Percentiles rank a stretch among this genome's conserved stretches.
phyloP scores from a whole-genome alignment of 148 eudicot species.

The Spergularia bocconei region DNA sequence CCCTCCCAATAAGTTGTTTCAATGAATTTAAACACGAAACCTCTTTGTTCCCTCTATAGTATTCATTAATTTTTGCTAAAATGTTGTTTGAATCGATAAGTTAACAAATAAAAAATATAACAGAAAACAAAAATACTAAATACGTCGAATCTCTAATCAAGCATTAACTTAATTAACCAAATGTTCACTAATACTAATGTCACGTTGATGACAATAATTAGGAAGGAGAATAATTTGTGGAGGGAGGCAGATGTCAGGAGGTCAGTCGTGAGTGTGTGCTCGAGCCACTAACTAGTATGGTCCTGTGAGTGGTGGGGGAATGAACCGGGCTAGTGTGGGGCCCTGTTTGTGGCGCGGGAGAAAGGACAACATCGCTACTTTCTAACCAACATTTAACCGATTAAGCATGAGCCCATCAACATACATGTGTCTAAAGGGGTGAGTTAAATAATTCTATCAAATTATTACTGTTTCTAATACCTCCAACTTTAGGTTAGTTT shows the following conservation, averaged over 20 bases:
- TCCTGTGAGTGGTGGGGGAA: slow-evolving; percentile 7
- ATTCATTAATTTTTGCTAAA: too few species aligned
- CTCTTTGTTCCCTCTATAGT: too few species aligned
- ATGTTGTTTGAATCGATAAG: too few species aligned
- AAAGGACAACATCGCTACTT: not conserved
- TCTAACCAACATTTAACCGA: slow-evolving; percentile 25
- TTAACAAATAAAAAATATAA: too few species aligned
- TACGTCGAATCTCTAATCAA: too few species aligned
- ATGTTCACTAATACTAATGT: too few species aligned
- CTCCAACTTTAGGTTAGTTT: too few species aligned
- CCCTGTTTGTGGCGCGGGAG: not conserved
- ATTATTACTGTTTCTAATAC: too few species aligned
- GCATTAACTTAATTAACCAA: too few species aligned
- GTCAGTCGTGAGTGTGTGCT: slow-evolving; percentile 9
- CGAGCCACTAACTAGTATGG: slow-evolving; percentile 24
- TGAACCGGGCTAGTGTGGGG: not conserved
- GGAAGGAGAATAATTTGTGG: slow-evolving; percentile 2
- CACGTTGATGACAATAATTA: not conserved
- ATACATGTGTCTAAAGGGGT: not conserved
- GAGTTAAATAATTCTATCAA: not conserved
- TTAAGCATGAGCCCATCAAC: not conserved
- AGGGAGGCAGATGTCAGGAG: not conserved
- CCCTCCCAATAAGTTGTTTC: too few species aligned
- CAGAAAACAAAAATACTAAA: too few species aligned
- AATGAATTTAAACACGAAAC: too few species aligned